Percentiles rank a stretch among this genome's conserved stretches.
These are phyloP conservation scores for Yamadazyma taylorii DNA, from an alignment of 1,139 yeast species.

Conservation along the genomic window DNA sequence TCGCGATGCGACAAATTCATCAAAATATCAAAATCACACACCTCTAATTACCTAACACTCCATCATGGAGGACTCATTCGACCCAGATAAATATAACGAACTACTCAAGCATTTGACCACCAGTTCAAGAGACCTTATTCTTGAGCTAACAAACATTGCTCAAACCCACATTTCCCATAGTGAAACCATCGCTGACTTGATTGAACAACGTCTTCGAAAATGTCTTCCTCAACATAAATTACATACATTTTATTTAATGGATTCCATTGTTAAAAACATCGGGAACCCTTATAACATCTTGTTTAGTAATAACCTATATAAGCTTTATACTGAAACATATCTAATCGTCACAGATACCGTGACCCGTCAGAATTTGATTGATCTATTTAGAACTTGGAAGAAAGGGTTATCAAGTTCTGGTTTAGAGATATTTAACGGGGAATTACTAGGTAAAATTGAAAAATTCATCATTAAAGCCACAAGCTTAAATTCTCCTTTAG, in stretches of 20 bases:
- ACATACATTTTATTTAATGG: constrained; percentile 39
- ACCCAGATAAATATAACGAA: constrained; percentile 31
- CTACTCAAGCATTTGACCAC: constrained; percentile 36
- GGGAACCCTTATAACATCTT: constrained; percentile 46
- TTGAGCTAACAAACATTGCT: constrained; percentile 41
- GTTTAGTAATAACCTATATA: constrained; percentile 35
- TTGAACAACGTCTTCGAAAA: constrained; percentile 36
- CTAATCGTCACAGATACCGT: constrained; percentile 39
- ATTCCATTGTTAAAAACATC: constrained; percentile 43
- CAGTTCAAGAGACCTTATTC: constrained; percentile 40
- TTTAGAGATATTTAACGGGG: constrained; percentile 34
- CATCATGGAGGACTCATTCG: constrained; percentile 20
- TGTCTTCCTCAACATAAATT: constrained; percentile 43
- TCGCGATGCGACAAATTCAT: too few species aligned
- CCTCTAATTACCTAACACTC: neutral
- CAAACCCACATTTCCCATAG: constrained; percentile 33
- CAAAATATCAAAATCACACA: too few species aligned
- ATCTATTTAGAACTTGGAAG: constrained; percentile 44
- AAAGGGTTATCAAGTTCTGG: constrained; percentile 34
- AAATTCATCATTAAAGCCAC: constrained; percentile 43
- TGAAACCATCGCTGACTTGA: constrained; percentile 29
- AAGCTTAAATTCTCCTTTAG: constrained; percentile 13
- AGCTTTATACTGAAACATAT: constrained; percentile 39
- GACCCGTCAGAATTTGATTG: constrained; percentile 38
- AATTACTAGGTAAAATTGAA: constrained; percentile 34